Base-by-base conservation (phyloP, 2,329 filamentous ascomycete genomes). In the Blastomyces gilchristii region DNA sequence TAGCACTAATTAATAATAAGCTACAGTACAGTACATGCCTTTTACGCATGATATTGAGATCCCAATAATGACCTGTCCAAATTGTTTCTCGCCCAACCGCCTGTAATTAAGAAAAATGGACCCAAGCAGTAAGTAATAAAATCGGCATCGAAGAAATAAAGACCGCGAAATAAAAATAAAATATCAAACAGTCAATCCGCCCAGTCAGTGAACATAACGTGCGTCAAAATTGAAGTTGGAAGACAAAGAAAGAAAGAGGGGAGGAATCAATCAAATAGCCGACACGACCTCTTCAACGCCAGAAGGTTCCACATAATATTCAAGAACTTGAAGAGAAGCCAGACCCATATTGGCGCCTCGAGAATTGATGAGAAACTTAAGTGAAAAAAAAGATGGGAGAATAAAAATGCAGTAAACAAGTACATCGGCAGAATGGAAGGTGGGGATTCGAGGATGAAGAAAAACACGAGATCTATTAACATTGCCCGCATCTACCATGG, bases 1-100 rank as follows among this genome's bases (percentile, higher is more conserved):
- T 58, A 58, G 45, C 39, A 49, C 41, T 49, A 59, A 59, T 45
- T 22, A 22, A 22, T 2, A 28, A 9, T 43, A 41, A 43, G 22
- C 16, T 57, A 59, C 57, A 59, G 25, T 47, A 59, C 57, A 59
- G 41, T 34, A n/a, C 57, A 47, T 59, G 41, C 57, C 16, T 59
- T 14, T 22, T 11, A 59, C 16, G 25, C 22, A 7, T 25, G 41
- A 14, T 58, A 45, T 25, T 58, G 57, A 47, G 7, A 47, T 34
- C 22, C 14, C 39, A 22, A 22, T 22, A 16, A 59, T 41, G 16
- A 49, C 39, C 47, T 59, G 41, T 34, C 57, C 57, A 59, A 59
- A 47, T 47, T 59, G 41, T 49, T 58, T 9, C 41, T 41, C 41
- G 22, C 16, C 57, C 39, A 49, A 1, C 57, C 25, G 41, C 41